Evolutionary conservation across 768 basidiomycete genomes (phyloP).

Genomic region (Kwoniella heveanensis): DNA sequence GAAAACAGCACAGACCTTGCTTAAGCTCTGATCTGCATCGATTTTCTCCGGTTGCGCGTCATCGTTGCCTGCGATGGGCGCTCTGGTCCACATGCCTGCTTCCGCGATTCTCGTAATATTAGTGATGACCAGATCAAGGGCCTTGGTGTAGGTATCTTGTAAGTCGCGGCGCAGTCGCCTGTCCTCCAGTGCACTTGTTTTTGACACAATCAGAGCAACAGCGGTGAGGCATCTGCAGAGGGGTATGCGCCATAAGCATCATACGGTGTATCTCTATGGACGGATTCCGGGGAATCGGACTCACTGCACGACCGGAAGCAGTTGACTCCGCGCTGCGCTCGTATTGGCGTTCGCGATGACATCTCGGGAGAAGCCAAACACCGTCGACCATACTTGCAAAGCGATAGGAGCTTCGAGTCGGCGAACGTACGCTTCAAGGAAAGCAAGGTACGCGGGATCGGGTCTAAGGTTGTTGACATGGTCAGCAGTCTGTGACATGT

Average conservation of each 20-base stretch:
- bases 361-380: conserved; percentile 76
- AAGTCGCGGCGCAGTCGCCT: conserved; percentile 81
- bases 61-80: not conserved
- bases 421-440: conserved; percentile 80
- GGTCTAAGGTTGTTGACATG: no score
- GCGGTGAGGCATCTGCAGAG: conserved; percentile 15
- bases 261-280: no score
- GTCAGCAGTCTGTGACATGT: no score
- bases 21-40: not conserved
- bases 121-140: conserved; percentile 75
- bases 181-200: conserved; percentile 90
- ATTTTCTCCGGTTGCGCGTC: conserved; percentile 18
- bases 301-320: conserved; percentile 72
- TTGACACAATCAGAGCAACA: conserved; percentile 53
- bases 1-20: no score
- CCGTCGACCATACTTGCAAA: conserved; percentile 85
- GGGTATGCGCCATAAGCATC: no score
- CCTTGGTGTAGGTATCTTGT: conserved; percentile 83
- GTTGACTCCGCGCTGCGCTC: conserved; percentile 64
- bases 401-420: conserved; percentile 87
- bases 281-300: no score
- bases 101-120: conserved; percentile 59
- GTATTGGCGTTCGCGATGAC: conserved; percentile 62
- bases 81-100: conserved; percentile 26
- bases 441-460: conserved; percentile 58